These are phyloP conservation scores for Leptosphaerulina australis DNA, from an alignment of 2,329 filamentous ascomycete species.

Conservation along the genomic window DNA sequence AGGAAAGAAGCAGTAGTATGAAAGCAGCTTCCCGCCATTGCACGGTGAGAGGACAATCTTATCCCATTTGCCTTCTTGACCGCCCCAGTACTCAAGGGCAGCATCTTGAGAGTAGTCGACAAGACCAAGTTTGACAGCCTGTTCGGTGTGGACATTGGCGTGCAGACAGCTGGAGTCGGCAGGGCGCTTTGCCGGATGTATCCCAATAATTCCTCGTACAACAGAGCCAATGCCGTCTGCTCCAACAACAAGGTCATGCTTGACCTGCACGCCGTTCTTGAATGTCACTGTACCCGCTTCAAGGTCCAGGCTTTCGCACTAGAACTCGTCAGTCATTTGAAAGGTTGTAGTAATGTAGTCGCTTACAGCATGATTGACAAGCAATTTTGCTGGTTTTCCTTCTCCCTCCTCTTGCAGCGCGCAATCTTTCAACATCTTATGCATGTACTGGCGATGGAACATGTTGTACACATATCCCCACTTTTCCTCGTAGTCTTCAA, in stretches of 20 bases:
- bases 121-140: conserved; percentile 65
- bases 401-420: conserved; percentile 60
- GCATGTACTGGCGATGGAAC: conserved; percentile 74
- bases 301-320: conserved; percentile 60
- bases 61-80: conserved; percentile 65
- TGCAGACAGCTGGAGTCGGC: conserved; percentile 68
- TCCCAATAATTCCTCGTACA: conserved; percentile 68
- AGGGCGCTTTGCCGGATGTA: conserved; percentile 64
- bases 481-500: conserved; percentile 67
- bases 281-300: conserved; percentile 46
- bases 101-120: conserved; percentile 66
- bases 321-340: not conserved
- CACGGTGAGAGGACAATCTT: conserved; percentile 75
- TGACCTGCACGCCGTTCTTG: conserved; percentile 56
- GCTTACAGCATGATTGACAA: conserved; percentile 60
- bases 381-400: conserved; percentile 60
- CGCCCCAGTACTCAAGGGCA: conserved; percentile 74
- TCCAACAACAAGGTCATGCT: conserved; percentile 67
- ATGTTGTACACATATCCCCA: conserved; percentile 70
- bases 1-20: conserved; percentile 74
- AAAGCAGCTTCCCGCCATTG: conserved; percentile 68
- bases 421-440: conserved; percentile 67
- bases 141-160: conserved; percentile 66
- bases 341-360: too few species aligned
- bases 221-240: conserved; percentile 71